Evolutionary conservation across 164 flowering plant species (phyloP).

Genomic region (Hamamelis virginiana): DNA sequence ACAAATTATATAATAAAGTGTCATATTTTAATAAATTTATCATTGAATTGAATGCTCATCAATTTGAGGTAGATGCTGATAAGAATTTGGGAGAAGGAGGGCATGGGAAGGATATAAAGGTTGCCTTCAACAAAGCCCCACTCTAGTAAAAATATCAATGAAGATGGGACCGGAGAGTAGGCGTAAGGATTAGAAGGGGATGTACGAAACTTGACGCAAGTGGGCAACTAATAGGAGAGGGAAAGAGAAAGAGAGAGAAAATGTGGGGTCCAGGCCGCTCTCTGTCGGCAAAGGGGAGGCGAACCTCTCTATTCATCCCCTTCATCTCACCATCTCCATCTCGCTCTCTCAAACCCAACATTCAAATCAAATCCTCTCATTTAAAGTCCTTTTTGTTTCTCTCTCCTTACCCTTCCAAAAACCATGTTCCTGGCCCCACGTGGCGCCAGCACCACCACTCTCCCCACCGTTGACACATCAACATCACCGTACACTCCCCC

Average conservation of each 20-base stretch:
- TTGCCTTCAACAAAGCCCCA: too few species aligned
- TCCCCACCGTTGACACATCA: slow-evolving; percentile 23
- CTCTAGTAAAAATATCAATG: not conserved
- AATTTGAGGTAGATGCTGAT: too few species aligned
- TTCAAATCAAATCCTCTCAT: not conserved
- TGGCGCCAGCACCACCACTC: slow-evolving; percentile 15
- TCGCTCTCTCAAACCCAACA: not conserved
- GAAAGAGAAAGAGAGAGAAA: too few species aligned
- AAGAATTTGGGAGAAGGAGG: too few species aligned
- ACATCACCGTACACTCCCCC: slow-evolving; percentile 6
- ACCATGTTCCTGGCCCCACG: slow-evolving; percentile 15
- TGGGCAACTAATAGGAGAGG: not conserved
- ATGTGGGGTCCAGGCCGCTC: slow-evolving; percentile 8
- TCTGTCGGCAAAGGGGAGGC: slow-evolving; percentile 30
- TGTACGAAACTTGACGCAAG: not conserved
- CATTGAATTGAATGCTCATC: too few species aligned
- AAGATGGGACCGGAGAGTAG: not conserved
- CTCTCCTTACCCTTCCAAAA: slow-evolving; percentile 7
- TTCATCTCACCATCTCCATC: not conserved
- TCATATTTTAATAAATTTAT: too few species aligned
- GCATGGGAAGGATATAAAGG: too few species aligned
- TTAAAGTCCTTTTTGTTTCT: not conserved
- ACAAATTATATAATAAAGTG: too few species aligned
- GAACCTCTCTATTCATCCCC: slow-evolving; percentile 5
- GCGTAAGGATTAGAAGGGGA: not conserved